Conservation (phyloP, 2,329 filamentous ascomycete species). For the Ceratocystiopsis sp. region DNA sequence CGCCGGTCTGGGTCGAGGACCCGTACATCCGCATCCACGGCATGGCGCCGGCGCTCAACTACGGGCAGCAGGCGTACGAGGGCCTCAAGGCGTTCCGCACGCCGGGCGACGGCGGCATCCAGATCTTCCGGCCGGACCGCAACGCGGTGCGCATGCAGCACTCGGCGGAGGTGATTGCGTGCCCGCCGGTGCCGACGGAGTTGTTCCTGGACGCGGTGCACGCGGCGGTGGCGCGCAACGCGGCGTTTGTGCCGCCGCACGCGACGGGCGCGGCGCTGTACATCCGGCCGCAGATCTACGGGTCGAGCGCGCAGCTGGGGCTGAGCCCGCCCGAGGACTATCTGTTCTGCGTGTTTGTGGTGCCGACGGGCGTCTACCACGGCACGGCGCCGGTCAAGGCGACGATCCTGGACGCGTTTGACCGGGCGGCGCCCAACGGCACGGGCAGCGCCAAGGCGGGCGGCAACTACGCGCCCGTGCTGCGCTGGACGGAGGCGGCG, state of each 20-base stretch:
- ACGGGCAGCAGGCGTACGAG: constrained; percentile 94
- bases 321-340: constrained; percentile 82
- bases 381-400: constrained; percentile 76
- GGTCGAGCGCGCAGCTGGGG: constrained; percentile 71
- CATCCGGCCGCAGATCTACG: constrained; percentile 76
- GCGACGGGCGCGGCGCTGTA: constrained; percentile 85
- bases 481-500: constrained; percentile 74
- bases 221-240: constrained; percentile 73
- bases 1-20: constrained; percentile 62
- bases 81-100: constrained; percentile 92
- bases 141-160: constrained; percentile 77
- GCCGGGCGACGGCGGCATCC: constrained; percentile 51
- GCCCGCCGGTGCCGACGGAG: constrained; percentile 61
- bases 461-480: constrained; percentile 87
- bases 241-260: constrained; percentile 79
- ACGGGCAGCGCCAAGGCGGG: constrained; percentile 88
- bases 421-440: constrained; percentile 80
- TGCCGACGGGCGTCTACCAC: constrained; percentile 90
- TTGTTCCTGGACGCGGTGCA: constrained; percentile 62
- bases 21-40: constrained; percentile 82
- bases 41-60: constrained; percentile 91
- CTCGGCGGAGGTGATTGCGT: constrained; percentile 67
- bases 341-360: constrained; percentile 74
- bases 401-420: constrained; percentile 81
- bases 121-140: constrained; percentile 72